Conservation (phyloP, 768 basidiomycete species). For the Suillus occidentalis region DNA sequence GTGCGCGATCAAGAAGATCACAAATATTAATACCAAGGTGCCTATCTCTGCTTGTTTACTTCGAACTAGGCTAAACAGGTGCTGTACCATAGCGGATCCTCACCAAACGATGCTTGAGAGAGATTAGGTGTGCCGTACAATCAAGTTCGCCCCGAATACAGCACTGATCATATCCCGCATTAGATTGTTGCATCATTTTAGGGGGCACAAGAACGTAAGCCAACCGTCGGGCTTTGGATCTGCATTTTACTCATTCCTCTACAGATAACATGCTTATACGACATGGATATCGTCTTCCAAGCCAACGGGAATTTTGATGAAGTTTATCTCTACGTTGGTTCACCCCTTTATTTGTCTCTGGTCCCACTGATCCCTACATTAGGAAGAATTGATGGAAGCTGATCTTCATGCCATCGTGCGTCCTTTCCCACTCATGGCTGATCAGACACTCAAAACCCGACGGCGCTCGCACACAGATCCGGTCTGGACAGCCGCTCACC, state of each 20-base stretch:
- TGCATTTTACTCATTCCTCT: conserved; percentile 12
- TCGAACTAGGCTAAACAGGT: conserved; percentile 14
- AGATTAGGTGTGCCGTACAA: conserved; percentile 69
- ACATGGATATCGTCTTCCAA: conserved; percentile 97
- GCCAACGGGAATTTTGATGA: conserved; percentile 92
- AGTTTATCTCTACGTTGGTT: conserved; percentile 85
- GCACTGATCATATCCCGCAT: conserved; percentile 14
- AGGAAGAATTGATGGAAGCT: conserved; percentile 99
- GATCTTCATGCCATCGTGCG: conserved; percentile 97
- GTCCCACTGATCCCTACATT: conserved; percentile 14
- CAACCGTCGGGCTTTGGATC: conserved; percentile 1
- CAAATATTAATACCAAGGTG: conserved; percentile 89
- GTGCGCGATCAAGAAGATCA: conserved; percentile 96
- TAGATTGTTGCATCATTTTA: conserved; percentile 94
- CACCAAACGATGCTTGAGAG: conserved; percentile 93
- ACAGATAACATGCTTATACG: conserved; percentile 94
- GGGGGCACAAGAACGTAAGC: conserved; percentile 96
- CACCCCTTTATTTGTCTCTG: not conserved
- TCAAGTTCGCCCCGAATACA: not conserved
- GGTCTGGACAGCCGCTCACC: conserved; percentile 84
- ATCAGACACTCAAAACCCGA: not conserved
- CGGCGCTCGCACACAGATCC: conserved; percentile 49
- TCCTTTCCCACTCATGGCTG: conserved; percentile 1
- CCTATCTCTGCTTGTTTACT: conserved; percentile 13
- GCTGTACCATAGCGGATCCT: conserved; percentile 69